Conservation (phyloP, 192 early-diverging fungal species). For the Spizellomyces sp. region DNA sequence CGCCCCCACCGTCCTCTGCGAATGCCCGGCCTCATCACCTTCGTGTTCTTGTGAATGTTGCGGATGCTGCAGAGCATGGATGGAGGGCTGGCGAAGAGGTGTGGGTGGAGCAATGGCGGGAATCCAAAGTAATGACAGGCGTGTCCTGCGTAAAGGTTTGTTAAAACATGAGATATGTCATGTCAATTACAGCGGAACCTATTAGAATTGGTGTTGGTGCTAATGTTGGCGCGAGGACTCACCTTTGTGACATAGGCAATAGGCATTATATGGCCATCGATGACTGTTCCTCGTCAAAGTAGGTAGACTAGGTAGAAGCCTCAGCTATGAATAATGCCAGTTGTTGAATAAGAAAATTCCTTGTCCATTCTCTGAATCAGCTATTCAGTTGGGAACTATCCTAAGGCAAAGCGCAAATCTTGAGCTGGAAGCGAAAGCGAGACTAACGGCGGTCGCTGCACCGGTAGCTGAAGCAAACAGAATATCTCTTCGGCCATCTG, state of each 20-base stretch:
- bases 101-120: not conserved
- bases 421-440: conserved; percentile 45
- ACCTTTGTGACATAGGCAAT: conserved; percentile 21
- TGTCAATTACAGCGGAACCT: not conserved
- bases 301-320: too few relatives aligned
- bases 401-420: conserved; percentile 50
- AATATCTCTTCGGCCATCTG: conserved; percentile 46
- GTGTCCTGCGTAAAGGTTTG: not conserved
- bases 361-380: conserved; percentile 21
- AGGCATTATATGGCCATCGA: conserved; percentile 61
- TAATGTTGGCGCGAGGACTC: too few relatives aligned
- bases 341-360: too few relatives aligned
- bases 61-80: conserved; percentile 12
- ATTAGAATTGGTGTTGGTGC: not conserved
- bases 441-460: conserved; percentile 13
- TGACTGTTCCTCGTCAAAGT: conserved; percentile 10
- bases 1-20: conserved; percentile 15
- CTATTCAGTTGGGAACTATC: conserved; percentile 51
- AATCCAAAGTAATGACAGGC: not conserved
- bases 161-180: not conserved
- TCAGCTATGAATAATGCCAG: too few relatives aligned
- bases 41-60: conserved; percentile 26
- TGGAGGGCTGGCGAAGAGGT: conserved; percentile 30
- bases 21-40: conserved; percentile 27
- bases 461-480: conserved; percentile 41